These are phyloP conservation scores for Cryptosporidium sp. DNA, from an alignment of 169 alveolate genomes.

Conservation along the genomic window DNA sequence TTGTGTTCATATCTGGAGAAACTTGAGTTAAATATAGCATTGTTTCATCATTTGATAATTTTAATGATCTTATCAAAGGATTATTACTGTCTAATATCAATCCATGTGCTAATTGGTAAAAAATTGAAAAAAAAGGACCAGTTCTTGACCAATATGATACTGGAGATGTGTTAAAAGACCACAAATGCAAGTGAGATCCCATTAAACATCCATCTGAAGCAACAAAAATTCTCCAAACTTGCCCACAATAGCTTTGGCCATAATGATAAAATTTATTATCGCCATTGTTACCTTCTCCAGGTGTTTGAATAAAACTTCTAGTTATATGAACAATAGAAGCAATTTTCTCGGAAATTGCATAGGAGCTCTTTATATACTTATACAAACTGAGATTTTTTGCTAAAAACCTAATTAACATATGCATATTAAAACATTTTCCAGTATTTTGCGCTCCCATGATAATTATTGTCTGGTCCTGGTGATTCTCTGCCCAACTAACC, in stretches of 20 bases:
- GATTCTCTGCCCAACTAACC: conserved; percentile 50
- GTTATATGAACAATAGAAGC: conserved; percentile 46
- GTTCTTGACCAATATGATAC: conserved; percentile 48
- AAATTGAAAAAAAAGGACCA: conserved; percentile 45
- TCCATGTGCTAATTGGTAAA: conserved; percentile 73
- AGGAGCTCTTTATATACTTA: conserved; percentile 51
- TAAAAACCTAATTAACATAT: conserved; percentile 54
- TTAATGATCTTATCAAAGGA: conserved; percentile 34
- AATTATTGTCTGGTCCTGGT: conserved; percentile 52
- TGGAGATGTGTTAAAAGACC: conserved; percentile 56
- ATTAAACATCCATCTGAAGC: conserved; percentile 46
- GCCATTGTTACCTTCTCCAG: conserved; percentile 36
- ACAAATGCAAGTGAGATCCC: conserved; percentile 35
- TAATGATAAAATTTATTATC: conserved; percentile 27
- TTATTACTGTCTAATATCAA: conserved; percentile 49
- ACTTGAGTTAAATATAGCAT: conserved; percentile 47
- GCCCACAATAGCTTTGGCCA: conserved; percentile 52
- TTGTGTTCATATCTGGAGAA: conserved; percentile 48
- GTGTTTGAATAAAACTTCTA: conserved; percentile 66
- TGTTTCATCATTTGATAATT: conserved; percentile 9
- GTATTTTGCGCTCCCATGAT: conserved; percentile 53
- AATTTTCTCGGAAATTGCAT: conserved; percentile 59
- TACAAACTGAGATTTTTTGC: conserved; percentile 67
- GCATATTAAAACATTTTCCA: conserved; percentile 66
- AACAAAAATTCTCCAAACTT: conserved; percentile 69